phyloP scores from a whole-genome alignment of 768 basidiomycete genomes.

The Xerocomus brunneocitrinus region DNA sequence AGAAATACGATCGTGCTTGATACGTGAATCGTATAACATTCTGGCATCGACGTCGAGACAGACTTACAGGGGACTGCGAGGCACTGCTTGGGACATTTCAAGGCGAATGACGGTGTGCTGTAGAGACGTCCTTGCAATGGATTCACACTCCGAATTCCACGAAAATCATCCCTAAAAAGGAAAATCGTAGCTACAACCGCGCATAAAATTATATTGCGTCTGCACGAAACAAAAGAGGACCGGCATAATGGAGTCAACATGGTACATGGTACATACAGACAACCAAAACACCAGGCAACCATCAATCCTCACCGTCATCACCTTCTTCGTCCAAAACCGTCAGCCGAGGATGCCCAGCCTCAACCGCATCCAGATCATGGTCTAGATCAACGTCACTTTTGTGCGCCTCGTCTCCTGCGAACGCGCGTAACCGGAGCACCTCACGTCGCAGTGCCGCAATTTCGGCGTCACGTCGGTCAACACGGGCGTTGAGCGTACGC shows the following conservation, averaged over 20 bases:
- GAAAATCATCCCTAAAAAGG: slow-evolving; percentile 25
- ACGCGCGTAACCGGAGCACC: slow-evolving; percentile 52
- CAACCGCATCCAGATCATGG: slow-evolving; percentile 30
- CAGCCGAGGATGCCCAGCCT: slow-evolving; percentile 17
- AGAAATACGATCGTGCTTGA: slow-evolving; percentile 65
- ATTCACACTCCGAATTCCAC: slow-evolving; percentile 24
- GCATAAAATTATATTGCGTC: background rate
- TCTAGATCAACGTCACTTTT: slow-evolving; percentile 25
- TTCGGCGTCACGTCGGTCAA: slow-evolving; percentile 78
- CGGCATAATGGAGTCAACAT: slow-evolving; percentile 9
- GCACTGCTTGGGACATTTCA: slow-evolving; percentile 16
- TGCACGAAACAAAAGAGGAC: background rate
- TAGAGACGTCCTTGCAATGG: background rate
- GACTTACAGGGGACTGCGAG: slow-evolving; percentile 42
- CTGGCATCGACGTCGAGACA: background rate
- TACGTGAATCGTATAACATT: background rate
- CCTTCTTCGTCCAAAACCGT: slow-evolving; percentile 29
- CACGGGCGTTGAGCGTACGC: slow-evolving; percentile 64
- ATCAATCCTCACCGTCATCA: slow-evolving; percentile 30
- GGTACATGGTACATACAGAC: slow-evolving; percentile 12
- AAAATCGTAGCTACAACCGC: background rate
- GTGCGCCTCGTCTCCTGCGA: slow-evolving; percentile 22
- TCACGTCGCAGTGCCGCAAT: slow-evolving; percentile 64
- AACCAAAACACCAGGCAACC: background rate
- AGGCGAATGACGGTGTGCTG: background rate